These are phyloP conservation scores for Diaporthe ilicicola DNA, from an alignment of 2,329 filamentous ascomycete genomes.

Conservation along the genomic window DNA sequence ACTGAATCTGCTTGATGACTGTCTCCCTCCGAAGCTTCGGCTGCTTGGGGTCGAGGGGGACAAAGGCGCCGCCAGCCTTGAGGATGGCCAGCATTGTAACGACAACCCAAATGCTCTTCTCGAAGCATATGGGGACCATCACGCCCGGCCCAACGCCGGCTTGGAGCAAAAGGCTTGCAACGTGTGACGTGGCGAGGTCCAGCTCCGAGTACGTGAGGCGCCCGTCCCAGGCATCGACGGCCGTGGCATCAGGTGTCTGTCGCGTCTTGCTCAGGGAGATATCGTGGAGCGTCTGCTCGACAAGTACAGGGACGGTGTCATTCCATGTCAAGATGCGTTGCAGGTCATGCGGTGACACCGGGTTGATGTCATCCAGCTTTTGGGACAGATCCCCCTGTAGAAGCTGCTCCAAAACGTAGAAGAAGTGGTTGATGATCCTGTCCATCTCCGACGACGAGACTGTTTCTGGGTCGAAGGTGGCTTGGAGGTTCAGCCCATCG, in stretches of 20 bases:
- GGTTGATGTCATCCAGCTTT: background rate
- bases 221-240: conserved; percentile 40
- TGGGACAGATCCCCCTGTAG: background rate
- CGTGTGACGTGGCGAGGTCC: conserved; percentile 31
- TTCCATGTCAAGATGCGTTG: background rate
- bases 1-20: conserved; percentile 22
- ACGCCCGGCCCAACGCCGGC: conserved; percentile 35
- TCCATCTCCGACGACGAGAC: background rate
- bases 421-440: background rate
- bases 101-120: conserved; percentile 40
- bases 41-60: conserved; percentile 41
- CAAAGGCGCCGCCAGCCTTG: conserved; percentile 44
- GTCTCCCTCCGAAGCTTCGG: conserved; percentile 35
- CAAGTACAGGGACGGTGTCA: background rate
- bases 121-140: conserved; percentile 40
- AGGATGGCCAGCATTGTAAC: conserved; percentile 43
- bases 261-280: conserved; percentile 45
- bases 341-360: background rate
- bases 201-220: conserved; percentile 35
- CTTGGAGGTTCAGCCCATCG: background rate
- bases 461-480: background rate
- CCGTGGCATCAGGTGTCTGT: conserved; percentile 43
- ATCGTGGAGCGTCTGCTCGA: background rate
- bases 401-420: background rate
- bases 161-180: conserved; percentile 32